Percentiles rank a stretch among this genome's conserved stretches.
These are phyloP conservation scores for Cercospora nicotianae DNA, from an alignment of 2,329 filamentous ascomycete genomes.

Conservation along the genomic window DNA sequence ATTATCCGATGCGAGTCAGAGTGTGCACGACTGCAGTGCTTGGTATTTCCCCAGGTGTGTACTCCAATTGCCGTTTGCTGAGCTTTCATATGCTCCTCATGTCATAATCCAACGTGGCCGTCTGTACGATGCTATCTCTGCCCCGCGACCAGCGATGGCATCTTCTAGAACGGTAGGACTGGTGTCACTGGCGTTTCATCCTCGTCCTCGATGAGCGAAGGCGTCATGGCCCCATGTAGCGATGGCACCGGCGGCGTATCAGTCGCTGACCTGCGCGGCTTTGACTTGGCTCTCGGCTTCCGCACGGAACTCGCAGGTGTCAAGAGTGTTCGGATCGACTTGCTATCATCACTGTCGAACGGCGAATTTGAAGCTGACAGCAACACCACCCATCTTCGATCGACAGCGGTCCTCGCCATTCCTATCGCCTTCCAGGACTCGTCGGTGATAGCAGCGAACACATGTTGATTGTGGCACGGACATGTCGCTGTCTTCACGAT, in stretches of 20 bases:
- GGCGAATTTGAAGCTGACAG: conserved; percentile 4
- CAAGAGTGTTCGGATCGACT: conserved; percentile 4
- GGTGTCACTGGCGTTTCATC: conserved; percentile 2
- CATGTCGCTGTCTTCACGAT: not conserved
- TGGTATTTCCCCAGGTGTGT: not conserved
- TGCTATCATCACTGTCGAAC: conserved; percentile 4
- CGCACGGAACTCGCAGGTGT: conserved; percentile 7
- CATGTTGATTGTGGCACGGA: conserved; percentile 10
- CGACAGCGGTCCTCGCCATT: conserved; percentile 17
- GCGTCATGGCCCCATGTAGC: not conserved
- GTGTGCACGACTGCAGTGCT: not conserved
- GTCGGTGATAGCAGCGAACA: conserved; percentile 17
- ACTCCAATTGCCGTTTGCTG: not conserved
- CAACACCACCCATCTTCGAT: conserved; percentile 18
- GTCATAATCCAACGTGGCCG: not conserved
- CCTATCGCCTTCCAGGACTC: conserved; percentile 13
- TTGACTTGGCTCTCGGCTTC: conserved; percentile 1
- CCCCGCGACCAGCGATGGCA: not conserved
- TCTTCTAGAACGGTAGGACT: not conserved
- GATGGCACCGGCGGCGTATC: not conserved
- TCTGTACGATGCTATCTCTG: not conserved
- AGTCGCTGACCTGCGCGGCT: not conserved
- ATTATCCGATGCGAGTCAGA: not conserved
- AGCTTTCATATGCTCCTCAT: not conserved
- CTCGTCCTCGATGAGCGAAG: not conserved